Evolutionary conservation across 163 green algal genomes (phyloP), one percentile per base, ranked within the genome.

Genomic region (Scenedesmus sp.): DNA sequence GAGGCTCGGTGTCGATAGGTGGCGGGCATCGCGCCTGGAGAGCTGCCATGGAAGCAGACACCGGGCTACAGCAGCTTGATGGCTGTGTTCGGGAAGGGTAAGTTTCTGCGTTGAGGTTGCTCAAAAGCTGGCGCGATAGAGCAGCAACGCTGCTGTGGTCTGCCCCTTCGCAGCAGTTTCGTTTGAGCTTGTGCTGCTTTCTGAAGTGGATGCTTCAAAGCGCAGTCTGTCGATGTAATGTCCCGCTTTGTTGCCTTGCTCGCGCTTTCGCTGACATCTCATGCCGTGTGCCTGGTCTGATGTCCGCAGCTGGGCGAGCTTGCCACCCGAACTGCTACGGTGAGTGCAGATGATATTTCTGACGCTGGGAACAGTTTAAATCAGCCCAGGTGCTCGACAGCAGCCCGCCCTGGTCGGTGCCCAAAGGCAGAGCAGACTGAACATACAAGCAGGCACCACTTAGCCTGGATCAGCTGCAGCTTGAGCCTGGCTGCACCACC

Each of bases 241-340:
- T 76, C 2, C 7, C 4, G 23, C 23, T 52, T 5, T 52, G 5
- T 3, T 79, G 70, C 70, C 5, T 79, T 23, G 46, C 70, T 6
- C 13, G 5, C 15, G 70, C 70, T 79, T 13, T 8, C 9, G 7
- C 67, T 77, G 4, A 79, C 23, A 52, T 13, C 70, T 3, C 12
- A 84, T 10, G 76, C 76, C 12, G 34, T 57, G 34, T 84, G 10
- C 12, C 76, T 84, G 76, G 2, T 84, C 12, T 23, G 76, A 15
- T 57, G 23, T 82, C 23, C 59, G 84, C 84, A 93, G 90, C 52
- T 93, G 90, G 90, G 83, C 79, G 34, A 77, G 34, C 57, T 34
- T 93, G 18, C 90, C 90, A 2, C 90, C 90, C 10, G 90, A 93
- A 73, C 56, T 93, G 84, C 84, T 93, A 60, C 83, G 90, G 16